Conservation (phyloP, 345 rosid species). For the Salix purpurea region DNA sequence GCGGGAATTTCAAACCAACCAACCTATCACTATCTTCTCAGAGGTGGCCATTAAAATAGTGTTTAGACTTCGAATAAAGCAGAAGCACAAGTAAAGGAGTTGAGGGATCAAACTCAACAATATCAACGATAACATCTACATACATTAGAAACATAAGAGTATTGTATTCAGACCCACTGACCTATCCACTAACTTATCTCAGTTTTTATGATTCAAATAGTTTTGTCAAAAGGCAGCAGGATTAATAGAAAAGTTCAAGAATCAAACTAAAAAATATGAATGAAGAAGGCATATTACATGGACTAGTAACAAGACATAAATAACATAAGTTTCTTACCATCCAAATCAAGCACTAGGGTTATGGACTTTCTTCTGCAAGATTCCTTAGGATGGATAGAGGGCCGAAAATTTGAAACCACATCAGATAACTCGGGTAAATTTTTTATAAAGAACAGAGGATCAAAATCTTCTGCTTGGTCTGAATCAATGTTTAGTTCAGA, state of each 20-base stretch:
- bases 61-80: background rate
- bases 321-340: constrained; percentile 49
- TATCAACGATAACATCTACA: background rate
- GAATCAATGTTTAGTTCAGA: constrained; percentile 46
- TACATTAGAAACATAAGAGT: background rate
- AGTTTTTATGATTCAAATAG: background rate
- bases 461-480: constrained; percentile 63
- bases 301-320: background rate
- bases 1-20: background rate
- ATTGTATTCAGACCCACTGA: background rate
- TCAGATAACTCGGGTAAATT: constrained; percentile 82
- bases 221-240: background rate
- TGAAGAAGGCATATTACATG: background rate
- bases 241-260: background rate
- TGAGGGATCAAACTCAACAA: background rate
- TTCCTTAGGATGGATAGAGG: constrained; percentile 38
- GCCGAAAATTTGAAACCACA: constrained; percentile 53
- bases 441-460: constrained; percentile 67
- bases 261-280: background rate
- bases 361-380: constrained; percentile 49
- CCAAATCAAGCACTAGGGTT: constrained; percentile 90
- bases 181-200: background rate
- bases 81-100: background rate
- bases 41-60: background rate
- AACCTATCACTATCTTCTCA: background rate